Evolutionary conservation across 2,329 filamentous ascomycete genomes (phyloP).

Genomic region (Podosphaera aphanis): DNA sequence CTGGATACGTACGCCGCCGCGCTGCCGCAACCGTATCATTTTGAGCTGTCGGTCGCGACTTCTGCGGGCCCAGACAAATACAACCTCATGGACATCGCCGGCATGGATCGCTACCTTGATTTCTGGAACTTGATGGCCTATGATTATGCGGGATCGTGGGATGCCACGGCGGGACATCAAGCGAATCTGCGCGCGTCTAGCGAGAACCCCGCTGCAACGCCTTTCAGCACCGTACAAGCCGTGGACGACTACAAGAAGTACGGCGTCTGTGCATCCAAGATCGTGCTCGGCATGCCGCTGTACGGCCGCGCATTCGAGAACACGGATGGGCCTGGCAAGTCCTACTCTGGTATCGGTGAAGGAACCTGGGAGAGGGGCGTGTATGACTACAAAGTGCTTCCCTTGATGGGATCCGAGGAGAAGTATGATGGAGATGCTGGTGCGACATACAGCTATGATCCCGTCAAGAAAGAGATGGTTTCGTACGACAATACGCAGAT

Average conservation of each 20-base stretch:
- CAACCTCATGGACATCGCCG: constrained; percentile 33
- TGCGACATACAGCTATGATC: constrained; percentile 60
- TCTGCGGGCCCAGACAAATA: constrained; percentile 40
- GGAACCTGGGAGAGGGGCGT: constrained; percentile 71
- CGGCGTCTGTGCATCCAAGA: constrained; percentile 44
- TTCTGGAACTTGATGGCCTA: constrained; percentile 78
- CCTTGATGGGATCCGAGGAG: constrained; percentile 41
- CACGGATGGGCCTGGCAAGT: constrained; percentile 49
- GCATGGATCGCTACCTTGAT: constrained; percentile 42
- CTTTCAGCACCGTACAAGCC: constrained; percentile 53
- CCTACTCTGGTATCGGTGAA: constrained; percentile 48
- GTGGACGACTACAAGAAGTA: constrained; percentile 44
- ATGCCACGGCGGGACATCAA: constrained; percentile 46
- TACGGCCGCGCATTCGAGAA: constrained; percentile 70
- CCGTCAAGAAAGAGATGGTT: constrained; percentile 39
- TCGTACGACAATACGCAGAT: constrained; percentile 54
- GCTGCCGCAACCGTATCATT: constrained; percentile 22
- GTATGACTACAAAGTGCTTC: constrained; percentile 73
- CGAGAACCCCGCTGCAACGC: constrained; percentile 39
- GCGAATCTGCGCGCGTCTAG: constrained; percentile 47
- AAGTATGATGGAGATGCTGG: constrained; percentile 35
- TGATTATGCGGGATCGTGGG: constrained; percentile 72
- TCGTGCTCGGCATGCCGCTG: constrained; percentile 77
- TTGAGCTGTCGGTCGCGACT: constrained; percentile 40
- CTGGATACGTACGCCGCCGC: constrained; percentile 32